These are phyloP conservation scores for Aureobasidium namibiae DNA, from an alignment of 2,329 filamentous ascomycete species.

Conservation along the genomic window DNA sequence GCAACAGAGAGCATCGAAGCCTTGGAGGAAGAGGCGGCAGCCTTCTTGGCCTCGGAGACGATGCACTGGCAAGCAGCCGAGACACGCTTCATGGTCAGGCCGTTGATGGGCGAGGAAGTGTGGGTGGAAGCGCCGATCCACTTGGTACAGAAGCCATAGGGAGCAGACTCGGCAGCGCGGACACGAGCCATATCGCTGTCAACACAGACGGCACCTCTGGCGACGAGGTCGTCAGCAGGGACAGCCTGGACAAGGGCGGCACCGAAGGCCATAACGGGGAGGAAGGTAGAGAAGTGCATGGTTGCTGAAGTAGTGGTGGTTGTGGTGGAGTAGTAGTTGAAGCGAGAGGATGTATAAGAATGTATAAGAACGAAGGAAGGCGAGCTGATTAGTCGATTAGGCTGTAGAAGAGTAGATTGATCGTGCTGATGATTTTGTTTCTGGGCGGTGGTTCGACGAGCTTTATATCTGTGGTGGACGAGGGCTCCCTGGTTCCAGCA, in stretches of 20 bases:
- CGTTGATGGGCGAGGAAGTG: not conserved
- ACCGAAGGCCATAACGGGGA: constrained; percentile 18
- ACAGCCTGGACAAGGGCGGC: constrained; percentile 6
- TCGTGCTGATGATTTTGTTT: constrained; percentile 9
- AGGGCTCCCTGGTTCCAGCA: not conserved
- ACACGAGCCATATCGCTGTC: constrained; percentile 9
- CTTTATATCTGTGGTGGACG: constrained; percentile 4
- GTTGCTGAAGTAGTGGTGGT: not conserved
- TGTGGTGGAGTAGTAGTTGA: constrained; percentile 1
- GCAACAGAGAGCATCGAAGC: not conserved
- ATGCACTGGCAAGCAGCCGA: constrained; percentile 12
- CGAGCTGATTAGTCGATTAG: not conserved
- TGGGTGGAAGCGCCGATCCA: constrained; percentile 5
- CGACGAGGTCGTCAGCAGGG: constrained; percentile 6
- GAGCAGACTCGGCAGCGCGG: not conserved
- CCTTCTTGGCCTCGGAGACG: constrained; percentile 10
- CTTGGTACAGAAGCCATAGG: not conserved
- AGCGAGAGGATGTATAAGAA: constrained; percentile 7
- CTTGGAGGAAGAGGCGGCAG: constrained; percentile 8
- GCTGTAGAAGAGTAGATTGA: constrained; percentile 12
- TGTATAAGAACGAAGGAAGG: not conserved
- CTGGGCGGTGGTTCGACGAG: not conserved
- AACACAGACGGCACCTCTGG: constrained; percentile 8
- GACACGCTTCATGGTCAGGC: constrained; percentile 13
- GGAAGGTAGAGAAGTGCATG: constrained; percentile 21